phyloP scores from a whole-genome alignment of 768 basidiomycete species.

The Leucosporidium scottii region DNA sequence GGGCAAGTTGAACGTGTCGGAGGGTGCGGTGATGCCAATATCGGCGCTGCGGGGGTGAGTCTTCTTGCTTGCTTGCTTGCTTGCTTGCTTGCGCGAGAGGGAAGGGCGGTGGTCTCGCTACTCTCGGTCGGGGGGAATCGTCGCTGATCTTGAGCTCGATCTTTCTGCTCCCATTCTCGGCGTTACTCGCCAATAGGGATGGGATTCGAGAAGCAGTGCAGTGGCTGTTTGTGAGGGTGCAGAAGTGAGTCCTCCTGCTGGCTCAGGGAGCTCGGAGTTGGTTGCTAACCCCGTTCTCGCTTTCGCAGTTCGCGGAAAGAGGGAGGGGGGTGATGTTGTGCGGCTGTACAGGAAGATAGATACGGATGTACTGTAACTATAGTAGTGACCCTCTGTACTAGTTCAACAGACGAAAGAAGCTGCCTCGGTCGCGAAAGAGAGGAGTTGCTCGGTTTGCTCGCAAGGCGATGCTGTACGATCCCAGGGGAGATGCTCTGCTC shows the following conservation, averaged over 20 bases:
- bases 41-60: slow-evolving; percentile 83
- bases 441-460: too few relatives aligned
- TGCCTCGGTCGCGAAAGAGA: too few relatives aligned
- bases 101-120: neutral
- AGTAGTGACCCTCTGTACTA: too few relatives aligned
- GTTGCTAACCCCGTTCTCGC: too few relatives aligned
- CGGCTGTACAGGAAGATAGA: too few relatives aligned
- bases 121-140: neutral
- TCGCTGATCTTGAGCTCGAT: neutral
- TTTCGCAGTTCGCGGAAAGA: too few relatives aligned
- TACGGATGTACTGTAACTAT: too few relatives aligned
- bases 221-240: slow-evolving; percentile 64
- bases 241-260: slow-evolving; percentile 15
- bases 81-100: neutral
- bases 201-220: slow-evolving; percentile 85
- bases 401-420: too few relatives aligned
- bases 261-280: too few relatives aligned
- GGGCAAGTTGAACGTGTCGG: slow-evolving; percentile 37
- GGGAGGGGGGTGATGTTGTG: too few relatives aligned
- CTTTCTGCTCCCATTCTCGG: neutral
- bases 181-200: slow-evolving; percentile 50
- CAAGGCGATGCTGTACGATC: too few relatives aligned
- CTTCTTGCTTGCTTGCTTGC: neutral
- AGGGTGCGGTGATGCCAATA: slow-evolving; percentile 62
- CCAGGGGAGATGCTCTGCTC: too few relatives aligned